phyloP scores from a whole-genome alignment of 1,139 yeast genomes.

The Entelexis sorbosivorans region DNA sequence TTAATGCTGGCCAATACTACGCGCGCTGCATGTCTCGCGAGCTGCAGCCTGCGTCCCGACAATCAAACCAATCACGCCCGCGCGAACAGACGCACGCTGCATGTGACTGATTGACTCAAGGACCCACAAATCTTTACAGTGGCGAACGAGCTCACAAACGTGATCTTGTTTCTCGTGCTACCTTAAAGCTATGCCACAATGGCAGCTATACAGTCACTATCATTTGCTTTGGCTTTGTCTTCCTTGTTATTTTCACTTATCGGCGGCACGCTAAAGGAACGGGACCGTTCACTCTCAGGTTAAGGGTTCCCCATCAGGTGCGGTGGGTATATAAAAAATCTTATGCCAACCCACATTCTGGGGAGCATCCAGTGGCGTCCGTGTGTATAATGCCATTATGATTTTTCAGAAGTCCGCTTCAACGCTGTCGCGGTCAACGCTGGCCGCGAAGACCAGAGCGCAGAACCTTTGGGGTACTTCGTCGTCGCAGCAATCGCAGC shows the following conservation, averaged over 20 bases:
- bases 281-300: background rate
- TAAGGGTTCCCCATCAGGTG: constrained; percentile 2
- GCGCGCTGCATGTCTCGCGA: too few species aligned
- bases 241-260: too few species aligned
- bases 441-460: constrained; percentile 28
- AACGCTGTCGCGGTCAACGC: constrained; percentile 30
- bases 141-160: too few species aligned
- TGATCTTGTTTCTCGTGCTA: too few species aligned
- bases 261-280: too few species aligned
- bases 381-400: constrained; percentile 6
- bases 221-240: too few species aligned
- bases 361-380: constrained; percentile 1
- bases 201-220: too few species aligned
- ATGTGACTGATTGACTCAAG: background rate
- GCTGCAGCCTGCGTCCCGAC: background rate
- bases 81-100: background rate
- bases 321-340: background rate
- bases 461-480: constrained; percentile 27
- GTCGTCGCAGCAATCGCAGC: constrained; percentile 21
- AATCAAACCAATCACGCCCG: background rate
- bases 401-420: constrained; percentile 29
- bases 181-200: too few species aligned
- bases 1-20: background rate
- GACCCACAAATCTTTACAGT: too few species aligned
- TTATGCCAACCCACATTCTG: background rate